phyloP scores from a whole-genome alignment of 2,329 filamentous ascomycete species.

The Cladosporium cucumerinum region DNA sequence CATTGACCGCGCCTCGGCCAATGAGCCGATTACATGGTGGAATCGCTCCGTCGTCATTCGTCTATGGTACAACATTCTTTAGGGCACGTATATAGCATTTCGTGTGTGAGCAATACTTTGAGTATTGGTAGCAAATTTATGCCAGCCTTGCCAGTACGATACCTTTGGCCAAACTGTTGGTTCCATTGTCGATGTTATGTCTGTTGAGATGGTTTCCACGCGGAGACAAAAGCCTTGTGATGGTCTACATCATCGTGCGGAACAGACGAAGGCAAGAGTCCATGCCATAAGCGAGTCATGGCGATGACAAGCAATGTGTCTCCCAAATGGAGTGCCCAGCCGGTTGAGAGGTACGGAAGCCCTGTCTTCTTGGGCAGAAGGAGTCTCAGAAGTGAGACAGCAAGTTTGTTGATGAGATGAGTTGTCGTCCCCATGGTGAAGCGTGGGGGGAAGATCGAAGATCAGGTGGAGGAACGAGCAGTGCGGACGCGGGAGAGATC shows the following conservation, averaged over 20 bases:
- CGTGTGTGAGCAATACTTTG: neutral
- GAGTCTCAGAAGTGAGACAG: conserved; percentile 3
- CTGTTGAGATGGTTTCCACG: neutral
- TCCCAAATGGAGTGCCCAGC: neutral
- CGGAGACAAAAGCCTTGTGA: neutral
- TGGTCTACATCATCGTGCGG: neutral
- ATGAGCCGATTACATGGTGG: neutral
- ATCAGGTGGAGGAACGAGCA: neutral
- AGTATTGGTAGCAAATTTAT: neutral
- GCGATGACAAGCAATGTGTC: neutral
- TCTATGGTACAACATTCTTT: neutral
- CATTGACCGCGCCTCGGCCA: neutral
- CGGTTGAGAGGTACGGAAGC: neutral
- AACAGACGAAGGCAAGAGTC: neutral
- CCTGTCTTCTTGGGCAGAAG: neutral
- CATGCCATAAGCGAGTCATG: neutral
- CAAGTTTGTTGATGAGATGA: neutral
- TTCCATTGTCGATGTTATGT: neutral
- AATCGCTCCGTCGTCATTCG: neutral
- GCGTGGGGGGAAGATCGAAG: neutral
- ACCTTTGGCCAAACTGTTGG: neutral
- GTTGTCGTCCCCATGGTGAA: conserved; percentile 9
- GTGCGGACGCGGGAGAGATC: neutral
- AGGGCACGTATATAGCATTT: neutral
- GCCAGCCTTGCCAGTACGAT: neutral